These are phyloP conservation scores for Pythium insidiosum DNA, from an alignment of 352 stramenopile genomes.

Conservation along the genomic window DNA sequence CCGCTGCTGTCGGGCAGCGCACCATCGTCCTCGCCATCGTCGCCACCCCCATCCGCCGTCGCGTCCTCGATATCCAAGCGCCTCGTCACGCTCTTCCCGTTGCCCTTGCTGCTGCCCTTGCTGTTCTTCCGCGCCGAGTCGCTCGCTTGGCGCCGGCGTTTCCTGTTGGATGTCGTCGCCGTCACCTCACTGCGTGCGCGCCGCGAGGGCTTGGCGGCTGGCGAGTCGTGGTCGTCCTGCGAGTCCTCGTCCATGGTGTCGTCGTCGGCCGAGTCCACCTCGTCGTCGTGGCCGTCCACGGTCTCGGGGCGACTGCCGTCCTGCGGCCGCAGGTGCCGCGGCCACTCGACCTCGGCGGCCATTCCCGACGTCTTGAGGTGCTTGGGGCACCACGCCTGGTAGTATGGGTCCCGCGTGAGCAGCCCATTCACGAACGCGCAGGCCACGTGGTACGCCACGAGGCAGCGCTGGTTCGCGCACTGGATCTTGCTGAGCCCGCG, in stretches of 20 bases:
- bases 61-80: not conserved
- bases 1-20: conserved; percentile 5
- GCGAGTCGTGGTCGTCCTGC: no score
- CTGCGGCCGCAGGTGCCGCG: conserved; percentile 33
- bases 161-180: not conserved
- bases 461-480: conserved; percentile 58
- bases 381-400: conserved; percentile 66
- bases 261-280: not conserved
- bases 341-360: conserved; percentile 50
- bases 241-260: no score
- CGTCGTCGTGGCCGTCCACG: conserved; percentile 31
- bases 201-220: no score
- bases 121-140: not conserved
- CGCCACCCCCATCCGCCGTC: not conserved
- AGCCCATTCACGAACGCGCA: conserved; percentile 70
- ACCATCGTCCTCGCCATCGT: conserved; percentile 10
- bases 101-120: no score
- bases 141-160: not conserved
- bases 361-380: conserved; percentile 71
- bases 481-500: conserved; percentile 80
- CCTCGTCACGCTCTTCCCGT: no score
- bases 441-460: conserved; percentile 53
- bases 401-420: conserved; percentile 53
- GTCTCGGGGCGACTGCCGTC: conserved; percentile 29
- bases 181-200: no score